These are phyloP conservation scores for Candida parachauliodes DNA, from an alignment of 805 yeast species.

Conservation along the genomic window DNA sequence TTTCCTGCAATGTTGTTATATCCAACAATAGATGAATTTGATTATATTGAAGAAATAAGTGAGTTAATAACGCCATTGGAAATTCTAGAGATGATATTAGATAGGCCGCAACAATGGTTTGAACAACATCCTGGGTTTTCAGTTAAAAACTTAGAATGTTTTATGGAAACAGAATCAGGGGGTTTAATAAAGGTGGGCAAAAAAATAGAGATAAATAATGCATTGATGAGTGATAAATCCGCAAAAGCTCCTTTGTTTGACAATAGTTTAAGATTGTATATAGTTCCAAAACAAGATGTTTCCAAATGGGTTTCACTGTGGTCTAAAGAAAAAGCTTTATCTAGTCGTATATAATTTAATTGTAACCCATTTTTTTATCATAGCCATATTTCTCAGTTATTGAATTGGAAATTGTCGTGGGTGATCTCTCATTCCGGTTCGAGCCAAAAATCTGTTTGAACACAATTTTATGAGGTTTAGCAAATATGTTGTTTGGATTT, in stretches of 20 bases:
- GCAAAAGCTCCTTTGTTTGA: constrained; percentile 80
- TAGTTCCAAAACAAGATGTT: constrained; percentile 72
- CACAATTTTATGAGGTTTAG: not conserved
- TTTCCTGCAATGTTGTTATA: constrained; percentile 78
- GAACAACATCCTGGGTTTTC: constrained; percentile 58
- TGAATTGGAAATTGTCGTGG: constrained; percentile 1
- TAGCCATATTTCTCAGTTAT: constrained; percentile 31
- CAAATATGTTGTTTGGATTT: constrained; percentile 4
- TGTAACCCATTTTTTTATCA: constrained; percentile 44
- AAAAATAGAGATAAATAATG: constrained; percentile 61
- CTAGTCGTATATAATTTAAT: constrained; percentile 25
- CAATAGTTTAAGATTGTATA: constrained; percentile 62
- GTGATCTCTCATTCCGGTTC: constrained; percentile 1
- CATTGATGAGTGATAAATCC: constrained; percentile 50
- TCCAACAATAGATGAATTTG: constrained; percentile 82
- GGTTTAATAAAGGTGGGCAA: constrained; percentile 85
- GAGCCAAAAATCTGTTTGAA: constrained; percentile 1
- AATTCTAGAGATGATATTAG: constrained; percentile 51
- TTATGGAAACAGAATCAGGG: constrained; percentile 77
- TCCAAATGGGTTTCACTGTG: constrained; percentile 63
- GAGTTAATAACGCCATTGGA: constrained; percentile 69
- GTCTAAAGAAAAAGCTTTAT: constrained; percentile 59
- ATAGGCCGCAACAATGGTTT: constrained; percentile 70
- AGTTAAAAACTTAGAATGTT: constrained; percentile 60
- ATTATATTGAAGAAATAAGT: constrained; percentile 69